Base-by-base conservation (phyloP, 495 filamentous ascomycete genomes). In the Neohortaea acidophila region DNA sequence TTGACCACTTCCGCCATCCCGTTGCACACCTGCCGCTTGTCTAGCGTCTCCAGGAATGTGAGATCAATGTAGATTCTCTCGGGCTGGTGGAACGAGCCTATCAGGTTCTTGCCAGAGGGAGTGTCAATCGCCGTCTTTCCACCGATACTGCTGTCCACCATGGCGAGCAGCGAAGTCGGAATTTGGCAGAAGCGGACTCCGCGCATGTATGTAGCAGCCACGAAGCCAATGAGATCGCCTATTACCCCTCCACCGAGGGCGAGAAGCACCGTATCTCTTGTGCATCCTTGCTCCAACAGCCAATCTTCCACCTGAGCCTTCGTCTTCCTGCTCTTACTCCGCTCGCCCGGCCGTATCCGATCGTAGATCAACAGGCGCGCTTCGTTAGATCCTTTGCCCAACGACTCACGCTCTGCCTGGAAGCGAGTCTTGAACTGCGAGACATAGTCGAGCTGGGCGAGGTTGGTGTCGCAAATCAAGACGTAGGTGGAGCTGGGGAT, bases 101-200 rank as follows among this genome's bases (percentile, higher is more conserved):
- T 81, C 36, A 97, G 65, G 55, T 97, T 97, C 67, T 97, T 97
- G 33, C 89, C 89, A 50, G 84, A 69, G n/a, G 89, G 86, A 1
- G 81, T 87, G 51, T 97, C 89, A 56, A 97, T 94, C 36, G 89
- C 89, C 12, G 91, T 96, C 69, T 97, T 97, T 30, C 89, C 89
- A 38, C 89, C 89, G 58, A 97, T 94, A 28, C 84, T 93, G 21
- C 86, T 94, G 61, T 97, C 89, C 14, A 97, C 89, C 89, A 97
- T 97, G 43, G 91, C 72, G 39, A 97, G 70, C 25, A 97, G 67
- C 0, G 86, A 92, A 27, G 89, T 96, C 2, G 89, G 89, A 36
- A 96, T 84, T 62, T 97, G 91, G 23, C 94, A 84, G 60, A 89
- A 92, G 49, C 81, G 81, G 33, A 97, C 81, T 31, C 91, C 91